Percentiles rank a stretch among this genome's conserved stretches.
Conservation (phyloP, 2,329 filamentous ascomycete genomes). For the Talaromyces sp. region DNA sequence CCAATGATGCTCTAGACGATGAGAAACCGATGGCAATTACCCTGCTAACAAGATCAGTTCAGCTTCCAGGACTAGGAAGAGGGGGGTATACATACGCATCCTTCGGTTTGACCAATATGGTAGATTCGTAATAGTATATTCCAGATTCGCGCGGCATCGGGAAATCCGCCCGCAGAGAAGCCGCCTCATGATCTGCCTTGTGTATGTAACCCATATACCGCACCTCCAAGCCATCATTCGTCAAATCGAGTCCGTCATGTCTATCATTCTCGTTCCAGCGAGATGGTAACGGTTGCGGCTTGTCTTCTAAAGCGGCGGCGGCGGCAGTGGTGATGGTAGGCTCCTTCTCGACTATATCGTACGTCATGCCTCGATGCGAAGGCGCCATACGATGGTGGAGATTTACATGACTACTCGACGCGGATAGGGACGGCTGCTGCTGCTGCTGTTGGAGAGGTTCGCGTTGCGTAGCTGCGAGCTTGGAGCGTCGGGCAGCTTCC, state of each 20-base stretch:
- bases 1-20: slow-evolving; percentile 55
- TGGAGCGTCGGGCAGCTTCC: slow-evolving; percentile 64
- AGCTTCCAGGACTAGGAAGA: neutral
- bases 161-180: slow-evolving; percentile 75
- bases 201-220: slow-evolving; percentile 56
- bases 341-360: slow-evolving; percentile 77
- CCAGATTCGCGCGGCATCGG: slow-evolving; percentile 86
- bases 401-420: slow-evolving; percentile 56
- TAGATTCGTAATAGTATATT: slow-evolving; percentile 88
- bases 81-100: slow-evolving; percentile 57
- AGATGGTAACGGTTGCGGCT: slow-evolving; percentile 67
- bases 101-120: slow-evolving; percentile 62
- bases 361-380: slow-evolving; percentile 72
- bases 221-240: slow-evolving; percentile 69
- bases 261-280: slow-evolving; percentile 81
- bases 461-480: slow-evolving; percentile 50
- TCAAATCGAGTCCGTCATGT: slow-evolving; percentile 67
- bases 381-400: slow-evolving; percentile 57
- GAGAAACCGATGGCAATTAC: slow-evolving; percentile 59
- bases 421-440: slow-evolving; percentile 38
- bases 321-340: slow-evolving; percentile 34
- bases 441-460: slow-evolving; percentile 33
- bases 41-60: slow-evolving; percentile 5
- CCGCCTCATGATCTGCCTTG: slow-evolving; percentile 69
- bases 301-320: slow-evolving; percentile 57